Conservation (phyloP, 176 grass and related monocot genomes). For the Aegilops bicornis region DNA sequence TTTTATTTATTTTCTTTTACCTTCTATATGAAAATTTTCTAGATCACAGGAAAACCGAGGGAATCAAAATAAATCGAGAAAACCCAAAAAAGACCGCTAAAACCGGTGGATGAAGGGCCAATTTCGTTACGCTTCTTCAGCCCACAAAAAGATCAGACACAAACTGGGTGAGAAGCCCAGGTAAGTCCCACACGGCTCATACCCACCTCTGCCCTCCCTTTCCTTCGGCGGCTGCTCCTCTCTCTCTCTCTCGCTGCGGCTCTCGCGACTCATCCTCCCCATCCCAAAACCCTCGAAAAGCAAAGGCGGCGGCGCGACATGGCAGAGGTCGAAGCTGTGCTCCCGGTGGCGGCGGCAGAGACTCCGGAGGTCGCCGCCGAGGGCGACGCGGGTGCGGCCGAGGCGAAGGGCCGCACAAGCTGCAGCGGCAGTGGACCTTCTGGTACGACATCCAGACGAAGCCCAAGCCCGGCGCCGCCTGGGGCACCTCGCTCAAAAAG, state of each 20-base stretch:
- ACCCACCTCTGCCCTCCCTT: background rate
- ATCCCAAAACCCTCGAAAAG: slow-evolving; percentile 16
- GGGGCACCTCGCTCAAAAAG: slow-evolving; percentile 87
- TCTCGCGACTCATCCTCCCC: background rate
- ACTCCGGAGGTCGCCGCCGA: slow-evolving; percentile 14
- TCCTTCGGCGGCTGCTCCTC: slow-evolving; percentile 9
- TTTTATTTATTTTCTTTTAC: too few relatives aligned
- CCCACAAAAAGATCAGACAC: background rate
- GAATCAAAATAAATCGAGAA: too few relatives aligned
- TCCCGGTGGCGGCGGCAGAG: slow-evolving; percentile 1
- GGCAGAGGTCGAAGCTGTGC: slow-evolving; percentile 38
- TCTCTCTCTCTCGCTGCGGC: background rate
- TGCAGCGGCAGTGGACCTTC: slow-evolving; percentile 93
- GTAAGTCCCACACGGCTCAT: slow-evolving; percentile 11
- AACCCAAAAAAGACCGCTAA: too few relatives aligned
- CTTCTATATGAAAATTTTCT: too few relatives aligned
- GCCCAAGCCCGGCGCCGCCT: slow-evolving; percentile 90
- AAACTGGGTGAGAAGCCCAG: background rate
- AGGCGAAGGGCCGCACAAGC: slow-evolving; percentile 52
- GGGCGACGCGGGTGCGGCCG: background rate
- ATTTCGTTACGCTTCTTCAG: background rate
- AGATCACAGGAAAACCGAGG: too few relatives aligned
- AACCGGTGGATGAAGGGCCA: background rate
- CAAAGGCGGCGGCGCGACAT: slow-evolving; percentile 53
- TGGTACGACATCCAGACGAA: slow-evolving; percentile 95